Base-by-base conservation (phyloP, 139 green algal genomes). In the Chlamydomonas sp. region DNA sequence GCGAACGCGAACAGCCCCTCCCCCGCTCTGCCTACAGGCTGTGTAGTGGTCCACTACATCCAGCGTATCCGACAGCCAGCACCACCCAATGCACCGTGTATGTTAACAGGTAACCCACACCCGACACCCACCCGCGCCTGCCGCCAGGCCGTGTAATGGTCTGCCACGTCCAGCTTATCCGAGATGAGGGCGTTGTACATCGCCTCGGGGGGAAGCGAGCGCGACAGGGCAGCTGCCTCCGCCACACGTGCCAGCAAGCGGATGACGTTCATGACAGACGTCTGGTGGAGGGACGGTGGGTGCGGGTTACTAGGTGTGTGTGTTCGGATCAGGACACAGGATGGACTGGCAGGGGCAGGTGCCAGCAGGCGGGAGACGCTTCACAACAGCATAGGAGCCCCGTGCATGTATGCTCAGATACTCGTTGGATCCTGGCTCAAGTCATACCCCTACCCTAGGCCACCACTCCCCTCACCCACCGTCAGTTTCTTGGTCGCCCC, bases 111-210 rank as follows among this genome's bases (percentile, higher is more conserved):
- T 8, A 8, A 68, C 8, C 63, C 63, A 68, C 8, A 15, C 71
- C 20, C 71, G 4, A 5, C 5, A 3, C 71, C 7, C 49, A 86
- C 92, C 85, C 96, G 95, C 10, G 91, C 96, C 85, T 98, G 95
- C 10, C 96, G 91, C 95, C 96, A 99, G 0, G 96, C 96, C 20
- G 97, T 94, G 89, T 98, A 99, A 90, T 98, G 96, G 88, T 99
- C 95, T 90, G 96, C 88, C 66, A 98, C 95, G 88, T 98, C 96
- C 88, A 98, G 71, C 60, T 78, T 79, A 2, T 84, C 80, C 78
- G 91, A 96, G 83, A 98, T 98, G 79, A 98, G 95, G 89, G 95
- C 86, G 90, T 98, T 98, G 94, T 98, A 98, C 90, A 98, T 98
- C 49, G 92, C 94, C 63, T 98, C 96, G 18, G 96, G 94, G 2